Evolutionary conservation across 192 early-diverging fungal genomes (phyloP), one percentile per base, ranked within the genome.

Genomic region (Podila epicladia): DNA sequence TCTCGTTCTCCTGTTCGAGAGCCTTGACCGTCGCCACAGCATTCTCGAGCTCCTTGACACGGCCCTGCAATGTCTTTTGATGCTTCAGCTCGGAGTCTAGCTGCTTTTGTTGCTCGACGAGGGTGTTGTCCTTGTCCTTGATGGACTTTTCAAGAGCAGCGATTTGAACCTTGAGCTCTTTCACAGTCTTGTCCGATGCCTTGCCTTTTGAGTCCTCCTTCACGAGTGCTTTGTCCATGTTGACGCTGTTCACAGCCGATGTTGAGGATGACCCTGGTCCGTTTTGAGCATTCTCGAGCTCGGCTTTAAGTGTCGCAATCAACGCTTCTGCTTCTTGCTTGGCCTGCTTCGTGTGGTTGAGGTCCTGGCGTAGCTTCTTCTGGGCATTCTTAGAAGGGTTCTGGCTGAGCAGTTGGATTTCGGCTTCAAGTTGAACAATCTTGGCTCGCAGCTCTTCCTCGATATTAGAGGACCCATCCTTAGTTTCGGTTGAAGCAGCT

Each of bases 291-390:
- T 64, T 72, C 69, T 80, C 77, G 19, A 80, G 77, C 11, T 73
- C 66, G 1, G 50, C 62, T 28, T 69, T 72, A 31, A 80, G 58
- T 3, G 71, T 53, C 20, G 32, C 65, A 50, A 73, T 55, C 55
- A 73, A 35, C 5, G 77, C 70, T 33, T 80, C 77, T 5, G 77
- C 77, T 20, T 72, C 77, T 22, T 80, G 77, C 50, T 80, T 80
- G 17, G 77, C 77, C 20, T 69, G 38, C 62, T 80, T 80, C 1
- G 77, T 69, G 20, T 80, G 77, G 62, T 80, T 80, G 45, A 80
- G 48, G 4, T 80, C 77, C 31, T 80, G 77, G 8, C 77, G 77
- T 37, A 80, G 22, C 53, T 73, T 80, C 71, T 80, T 80, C 29
- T 72, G 71, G 1, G 77, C 66, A 49, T 80, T 80, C 58, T 80